Conservation (phyloP, 2,329 filamentous ascomycete species). For the Diplodia sapinea region DNA sequence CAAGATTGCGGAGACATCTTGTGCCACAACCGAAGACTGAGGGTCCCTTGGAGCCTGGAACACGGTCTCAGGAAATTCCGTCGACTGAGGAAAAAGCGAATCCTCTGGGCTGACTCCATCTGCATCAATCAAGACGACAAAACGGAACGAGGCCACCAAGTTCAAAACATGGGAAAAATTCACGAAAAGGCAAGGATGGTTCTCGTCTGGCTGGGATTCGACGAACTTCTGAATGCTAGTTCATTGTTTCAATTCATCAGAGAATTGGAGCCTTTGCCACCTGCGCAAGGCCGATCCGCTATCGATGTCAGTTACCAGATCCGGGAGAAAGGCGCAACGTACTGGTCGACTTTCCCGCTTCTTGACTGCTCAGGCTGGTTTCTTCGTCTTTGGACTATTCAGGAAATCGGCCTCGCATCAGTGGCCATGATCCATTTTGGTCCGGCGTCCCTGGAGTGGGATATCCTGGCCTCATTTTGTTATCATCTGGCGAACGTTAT, state of each 20-base stretch:
- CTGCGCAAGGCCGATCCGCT: not conserved
- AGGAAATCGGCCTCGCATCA: slow-evolving; percentile 9
- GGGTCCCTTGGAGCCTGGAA: not conserved
- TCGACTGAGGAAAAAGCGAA: not conserved
- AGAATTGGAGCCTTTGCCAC: not conserved
- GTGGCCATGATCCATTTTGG: not conserved
- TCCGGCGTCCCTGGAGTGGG: not conserved
- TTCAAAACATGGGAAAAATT: slow-evolving; percentile 27
- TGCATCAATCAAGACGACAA: slow-evolving; percentile 33
- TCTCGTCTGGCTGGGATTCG: slow-evolving; percentile 23
- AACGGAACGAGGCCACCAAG: slow-evolving; percentile 30
- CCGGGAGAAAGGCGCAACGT: rapidly evolving
- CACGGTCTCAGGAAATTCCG: slow-evolving; percentile 25
- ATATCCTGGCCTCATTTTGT: not conserved
- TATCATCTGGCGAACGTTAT: rapidly evolving
- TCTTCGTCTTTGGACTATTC: not conserved
- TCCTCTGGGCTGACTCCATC: slow-evolving; percentile 33
- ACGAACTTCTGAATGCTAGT: not conserved
- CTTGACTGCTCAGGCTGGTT: not conserved
- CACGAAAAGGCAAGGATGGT: slow-evolving; percentile 19
- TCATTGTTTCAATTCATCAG: not conserved
- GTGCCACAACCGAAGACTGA: slow-evolving; percentile 22
- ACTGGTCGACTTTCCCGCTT: not conserved
- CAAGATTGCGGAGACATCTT: not conserved
- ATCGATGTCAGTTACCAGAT: not conserved